phyloP scores from a whole-genome alignment of 108 stramenopile species.

The Nitzschia putrida region DNA sequence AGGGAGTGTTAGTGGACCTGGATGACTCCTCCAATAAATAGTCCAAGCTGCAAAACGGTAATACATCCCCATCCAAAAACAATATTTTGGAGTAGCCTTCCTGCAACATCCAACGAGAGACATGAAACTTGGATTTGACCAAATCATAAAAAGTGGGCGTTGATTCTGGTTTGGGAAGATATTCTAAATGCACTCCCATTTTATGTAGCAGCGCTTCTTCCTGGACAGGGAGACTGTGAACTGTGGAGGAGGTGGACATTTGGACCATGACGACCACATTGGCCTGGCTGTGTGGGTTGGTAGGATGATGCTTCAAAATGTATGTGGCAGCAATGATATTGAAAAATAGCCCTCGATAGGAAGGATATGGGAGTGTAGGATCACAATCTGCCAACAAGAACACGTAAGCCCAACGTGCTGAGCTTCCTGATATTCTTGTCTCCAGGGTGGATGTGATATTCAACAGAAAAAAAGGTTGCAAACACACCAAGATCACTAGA shows the following conservation, averaged over 20 bases:
- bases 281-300: slow-evolving; percentile 16
- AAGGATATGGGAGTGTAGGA: slow-evolving; percentile 11
- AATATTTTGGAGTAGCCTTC: slow-evolving; percentile 54
- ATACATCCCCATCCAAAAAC: slow-evolving; percentile 69
- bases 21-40: slow-evolving; percentile 40
- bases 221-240: neutral
- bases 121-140: slow-evolving; percentile 48
- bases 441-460: too few species aligned
- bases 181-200: slow-evolving; percentile 22
- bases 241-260: slow-evolving; percentile 31
- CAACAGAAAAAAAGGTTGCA: neutral
- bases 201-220: slow-evolving; percentile 35
- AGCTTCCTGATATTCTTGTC: neutral
- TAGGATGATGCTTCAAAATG: slow-evolving; percentile 22
- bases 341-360: slow-evolving; percentile 41
- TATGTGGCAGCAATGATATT: slow-evolving; percentile 46
- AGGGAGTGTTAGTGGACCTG: neutral
- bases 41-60: slow-evolving; percentile 61
- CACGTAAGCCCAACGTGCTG: slow-evolving; percentile 38
- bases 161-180: slow-evolving; percentile 8
- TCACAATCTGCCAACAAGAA: slow-evolving; percentile 51
- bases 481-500: neutral
- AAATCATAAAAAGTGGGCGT: slow-evolving; percentile 21
- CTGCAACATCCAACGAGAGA: slow-evolving; percentile 2
- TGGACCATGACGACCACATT: slow-evolving; percentile 56